Evolutionary conservation across 768 basidiomycete species (phyloP).

Genomic region (Scleroderma bovista): DNA sequence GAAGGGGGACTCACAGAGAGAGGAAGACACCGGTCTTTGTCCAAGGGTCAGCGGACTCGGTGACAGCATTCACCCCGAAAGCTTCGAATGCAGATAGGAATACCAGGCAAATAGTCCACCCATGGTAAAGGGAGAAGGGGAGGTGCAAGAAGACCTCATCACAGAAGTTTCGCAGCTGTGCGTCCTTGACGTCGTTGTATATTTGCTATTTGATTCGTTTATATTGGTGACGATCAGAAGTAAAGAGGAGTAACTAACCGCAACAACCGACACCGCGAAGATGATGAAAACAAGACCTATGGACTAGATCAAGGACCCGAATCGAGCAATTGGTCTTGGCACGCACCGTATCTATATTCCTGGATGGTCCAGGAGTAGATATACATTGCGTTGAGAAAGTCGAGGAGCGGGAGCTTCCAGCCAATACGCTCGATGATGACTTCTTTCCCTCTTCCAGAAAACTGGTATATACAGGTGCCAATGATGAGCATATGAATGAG

Average conservation of each 20-base stretch:
- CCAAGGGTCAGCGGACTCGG: conserved; percentile 48
- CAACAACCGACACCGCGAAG: conserved; percentile 46
- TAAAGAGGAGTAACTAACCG: conserved; percentile 26
- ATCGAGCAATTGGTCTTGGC: background rate
- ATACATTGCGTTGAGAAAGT: conserved; percentile 59
- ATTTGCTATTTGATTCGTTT: conserved; percentile 38
- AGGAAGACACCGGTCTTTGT: conserved; percentile 61
- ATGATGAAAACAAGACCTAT: conserved; percentile 36
- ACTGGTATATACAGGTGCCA: conserved; percentile 59
- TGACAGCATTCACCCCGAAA: conserved; percentile 53
- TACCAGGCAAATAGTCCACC: conserved; percentile 50
- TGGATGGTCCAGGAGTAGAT: conserved; percentile 52
- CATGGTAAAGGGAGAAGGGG: conserved; percentile 68
- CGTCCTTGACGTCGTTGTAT: conserved; percentile 62
- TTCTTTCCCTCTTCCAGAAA: conserved; percentile 48
- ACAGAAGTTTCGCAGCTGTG: conserved; percentile 38
- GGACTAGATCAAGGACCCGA: conserved; percentile 11
- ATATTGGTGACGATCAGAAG: conserved; percentile 2
- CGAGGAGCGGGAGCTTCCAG: conserved; percentile 64
- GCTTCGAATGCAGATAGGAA: conserved; percentile 54
- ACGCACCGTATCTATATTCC: conserved; percentile 42
- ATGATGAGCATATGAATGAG: conserved; percentile 62
- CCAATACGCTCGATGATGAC: conserved; percentile 57
- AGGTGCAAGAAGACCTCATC: conserved; percentile 68
- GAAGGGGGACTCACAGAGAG: conserved; percentile 37